Evolutionary conservation across 208 protist genomes (phyloP).

Genomic region (Leishmania turanica): DNA sequence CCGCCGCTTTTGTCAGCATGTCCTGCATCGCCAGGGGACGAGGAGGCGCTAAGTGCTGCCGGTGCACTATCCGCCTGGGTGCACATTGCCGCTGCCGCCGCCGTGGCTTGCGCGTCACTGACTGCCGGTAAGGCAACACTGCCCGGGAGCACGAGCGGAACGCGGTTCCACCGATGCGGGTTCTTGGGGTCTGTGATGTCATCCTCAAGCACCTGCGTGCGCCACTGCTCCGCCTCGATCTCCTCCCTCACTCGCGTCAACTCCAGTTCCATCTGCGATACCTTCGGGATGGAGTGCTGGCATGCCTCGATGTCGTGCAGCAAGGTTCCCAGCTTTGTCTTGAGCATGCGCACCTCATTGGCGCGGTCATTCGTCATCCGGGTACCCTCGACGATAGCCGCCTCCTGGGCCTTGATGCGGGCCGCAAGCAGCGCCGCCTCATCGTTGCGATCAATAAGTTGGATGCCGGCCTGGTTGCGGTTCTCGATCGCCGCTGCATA

Average conservation of each 20-base stretch:
- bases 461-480: conserved; percentile 95
- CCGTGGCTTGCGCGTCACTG: background rate
- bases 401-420: conserved; percentile 94
- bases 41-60: background rate
- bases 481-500: conserved; percentile 92
- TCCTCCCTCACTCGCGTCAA: conserved; percentile 66
- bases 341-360: conserved; percentile 74
- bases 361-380: conserved; percentile 74
- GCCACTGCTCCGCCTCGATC: conserved; percentile 88
- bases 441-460: conserved; percentile 97
- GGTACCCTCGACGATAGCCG: conserved; percentile 87
- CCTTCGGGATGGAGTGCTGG: conserved; percentile 73
- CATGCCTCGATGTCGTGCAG: conserved; percentile 82
- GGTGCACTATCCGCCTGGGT: background rate
- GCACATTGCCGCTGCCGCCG: background rate
- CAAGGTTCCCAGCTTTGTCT: conserved; percentile 81
- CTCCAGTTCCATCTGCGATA: conserved; percentile 87
- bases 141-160: conserved; percentile 13
- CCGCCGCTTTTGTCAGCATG: background rate
- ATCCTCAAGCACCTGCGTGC: conserved; percentile 75
- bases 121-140: background rate
- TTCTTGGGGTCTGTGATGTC: conserved; percentile 89
- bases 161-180: conserved; percentile 74
- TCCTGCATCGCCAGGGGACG: conserved; percentile 2
- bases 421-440: conserved; percentile 95